Evolutionary conservation across 345 rosid species (phyloP).

Genomic region (Salix arbutifolia): DNA sequence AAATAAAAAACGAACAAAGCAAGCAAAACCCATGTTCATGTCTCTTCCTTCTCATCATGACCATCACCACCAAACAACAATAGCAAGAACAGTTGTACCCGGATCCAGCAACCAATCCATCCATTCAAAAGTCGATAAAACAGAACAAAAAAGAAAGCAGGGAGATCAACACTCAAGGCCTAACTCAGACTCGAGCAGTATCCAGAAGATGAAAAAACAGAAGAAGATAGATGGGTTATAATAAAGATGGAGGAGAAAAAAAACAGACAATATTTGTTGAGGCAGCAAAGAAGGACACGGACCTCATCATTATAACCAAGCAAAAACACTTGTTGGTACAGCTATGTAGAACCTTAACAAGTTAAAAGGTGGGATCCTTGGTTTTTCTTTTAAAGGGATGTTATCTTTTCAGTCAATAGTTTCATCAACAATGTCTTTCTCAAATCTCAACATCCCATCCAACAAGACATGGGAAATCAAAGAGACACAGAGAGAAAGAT

Average conservation of each 20-base stretch:
- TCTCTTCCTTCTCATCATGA: not conserved
- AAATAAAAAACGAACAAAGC: not conserved
- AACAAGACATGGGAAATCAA: not conserved
- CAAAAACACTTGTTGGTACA: not conserved
- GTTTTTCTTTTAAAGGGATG: not conserved
- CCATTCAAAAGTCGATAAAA: not conserved
- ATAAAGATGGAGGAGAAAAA: not conserved
- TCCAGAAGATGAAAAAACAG: not conserved
- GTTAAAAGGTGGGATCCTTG: not conserved
- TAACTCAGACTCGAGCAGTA: not conserved
- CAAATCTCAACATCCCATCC: not conserved
- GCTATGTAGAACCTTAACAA: not conserved
- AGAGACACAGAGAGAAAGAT: not conserved
- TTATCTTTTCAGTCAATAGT: not conserved
- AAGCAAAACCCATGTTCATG: not conserved
- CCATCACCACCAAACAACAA: not conserved
- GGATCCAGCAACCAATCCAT: conserved; percentile 10
- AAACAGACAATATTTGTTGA: not conserved
- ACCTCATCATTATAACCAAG: conserved; percentile 16
- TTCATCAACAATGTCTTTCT: not conserved
- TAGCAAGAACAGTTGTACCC: not conserved
- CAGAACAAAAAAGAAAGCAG: not conserved
- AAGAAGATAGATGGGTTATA: not conserved
- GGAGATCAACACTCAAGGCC: not conserved
- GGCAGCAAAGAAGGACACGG: conserved; percentile 1